Base-by-base conservation (phyloP, 371 early-diverging fungal genomes). In the Circinella umbellata region DNA sequence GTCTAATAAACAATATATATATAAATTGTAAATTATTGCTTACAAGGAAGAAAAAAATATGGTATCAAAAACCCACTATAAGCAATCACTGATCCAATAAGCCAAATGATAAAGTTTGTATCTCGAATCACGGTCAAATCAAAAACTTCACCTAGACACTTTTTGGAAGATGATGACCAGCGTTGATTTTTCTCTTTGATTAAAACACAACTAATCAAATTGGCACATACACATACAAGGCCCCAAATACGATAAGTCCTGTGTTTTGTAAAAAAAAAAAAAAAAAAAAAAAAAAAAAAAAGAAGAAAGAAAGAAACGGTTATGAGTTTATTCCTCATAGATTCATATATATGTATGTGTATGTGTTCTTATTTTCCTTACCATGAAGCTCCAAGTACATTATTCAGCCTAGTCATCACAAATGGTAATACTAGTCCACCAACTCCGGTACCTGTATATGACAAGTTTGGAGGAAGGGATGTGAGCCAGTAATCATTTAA, bases 381-480 rank as follows among this genome's bases (percentile, higher is more conserved):
- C 88, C 88, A 91, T 20, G 78, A 76, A 39, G 82, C 72, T 0
- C 91, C 93, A 5, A 90, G 67, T 4, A 68, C 73, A 36, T 78
- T 74, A 61, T 93, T 84, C 7, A 93, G 71, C 27, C 67, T 63
- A 39, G 86, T 86, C 64, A 90, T 81, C 7, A 94, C 71, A 34
- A 91, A 90, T 0, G 91, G 85, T 71, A 93, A 75, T 35, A 89
- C 83, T 2, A 94, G 80, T 0, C 94, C 94, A 36, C 94, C 95
- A 36, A 93, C 72, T 4, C 95, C 95, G n/a, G 89, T 84, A 5
- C 96, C 96, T 66, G 91, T 42, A 9, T 42, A 2, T 42, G 6
- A 9, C 27, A 27, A 27, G 27, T 27, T 27, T 27, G 27, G 27
- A 27, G 27, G 27, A 27, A 27, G 27, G 27, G 2, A 27, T 27